Percentiles rank a stretch among this genome's conserved stretches.
phyloP scores from a whole-genome alignment of 2,329 filamentous ascomycete genomes.

The Trichoderma polysporum region DNA sequence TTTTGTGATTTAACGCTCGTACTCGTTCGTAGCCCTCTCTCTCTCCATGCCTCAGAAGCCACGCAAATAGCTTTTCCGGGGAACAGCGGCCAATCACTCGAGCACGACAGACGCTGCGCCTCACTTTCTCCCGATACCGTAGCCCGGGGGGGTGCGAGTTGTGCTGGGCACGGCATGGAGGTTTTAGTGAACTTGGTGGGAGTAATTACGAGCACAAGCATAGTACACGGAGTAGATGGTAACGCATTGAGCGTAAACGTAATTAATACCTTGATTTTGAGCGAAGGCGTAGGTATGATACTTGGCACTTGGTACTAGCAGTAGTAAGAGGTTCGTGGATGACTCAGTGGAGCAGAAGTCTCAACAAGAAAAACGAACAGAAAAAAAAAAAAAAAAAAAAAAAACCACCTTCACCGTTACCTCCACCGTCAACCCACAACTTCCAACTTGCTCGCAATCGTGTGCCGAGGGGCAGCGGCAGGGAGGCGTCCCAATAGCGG shows the following conservation, averaged over 20 bases:
- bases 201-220: too few species aligned
- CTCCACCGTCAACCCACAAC: constrained; percentile 10
- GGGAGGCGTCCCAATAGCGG: constrained; percentile 1
- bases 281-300: background rate
- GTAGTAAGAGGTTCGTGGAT: constrained; percentile 1
- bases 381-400: background rate
- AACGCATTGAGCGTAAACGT: background rate
- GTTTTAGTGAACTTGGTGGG: too few species aligned
- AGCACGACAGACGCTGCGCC: constrained; percentile 31
- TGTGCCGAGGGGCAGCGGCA: constrained; percentile 11
- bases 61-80: constrained; percentile 13
- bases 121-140: constrained; percentile 27
- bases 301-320: too few species aligned
- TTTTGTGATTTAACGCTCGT: background rate
- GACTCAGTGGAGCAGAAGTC: background rate
- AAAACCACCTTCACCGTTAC: constrained; percentile 12
- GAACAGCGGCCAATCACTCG: constrained; percentile 37
- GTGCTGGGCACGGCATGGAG: background rate
- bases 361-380: background rate
- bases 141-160: background rate
- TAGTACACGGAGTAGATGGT: background rate
- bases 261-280: background rate
- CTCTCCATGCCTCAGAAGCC: background rate
- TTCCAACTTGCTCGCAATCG: constrained; percentile 7
- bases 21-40: background rate